Conservation (phyloP, 2,329 filamentous ascomycete species). For the Nothophaeocryptopus gaeumannii region DNA sequence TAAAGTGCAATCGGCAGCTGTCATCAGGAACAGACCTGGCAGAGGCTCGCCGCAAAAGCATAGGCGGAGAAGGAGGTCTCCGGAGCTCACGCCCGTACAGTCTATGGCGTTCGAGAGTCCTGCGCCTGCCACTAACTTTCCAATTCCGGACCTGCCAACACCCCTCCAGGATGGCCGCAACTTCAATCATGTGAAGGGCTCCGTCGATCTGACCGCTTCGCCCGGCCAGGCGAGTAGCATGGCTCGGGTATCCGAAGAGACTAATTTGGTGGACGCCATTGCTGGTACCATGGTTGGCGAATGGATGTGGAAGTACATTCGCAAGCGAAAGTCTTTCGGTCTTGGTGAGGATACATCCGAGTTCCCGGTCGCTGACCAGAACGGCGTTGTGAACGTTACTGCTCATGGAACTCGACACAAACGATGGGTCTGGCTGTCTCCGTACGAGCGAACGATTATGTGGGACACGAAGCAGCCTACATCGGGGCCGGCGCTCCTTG, state of each 20-base stretch:
- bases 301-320: conserved; percentile 91
- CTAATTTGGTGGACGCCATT: conserved; percentile 90
- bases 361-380: conserved; percentile 54
- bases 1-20: conserved; percentile 80
- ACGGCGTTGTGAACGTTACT: conserved; percentile 62
- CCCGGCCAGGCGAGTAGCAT: conserved; percentile 15
- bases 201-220: conserved; percentile 21
- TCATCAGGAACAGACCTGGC: conserved; percentile 57
- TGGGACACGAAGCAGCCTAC: conserved; percentile 98
- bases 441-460: conserved; percentile 91
- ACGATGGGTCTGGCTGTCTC: conserved; percentile 97
- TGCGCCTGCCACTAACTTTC: conserved; percentile 30
- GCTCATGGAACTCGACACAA: conserved; percentile 74
- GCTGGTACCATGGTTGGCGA: conserved; percentile 98
- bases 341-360: conserved; percentile 55
- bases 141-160: conserved; percentile 34
- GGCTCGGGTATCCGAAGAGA: conserved; percentile 27
- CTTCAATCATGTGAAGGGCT: conserved; percentile 23
- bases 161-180: conserved; percentile 24
- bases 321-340: conserved; percentile 86
- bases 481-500: conserved; percentile 80
- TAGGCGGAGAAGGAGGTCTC: conserved; percentile 30
- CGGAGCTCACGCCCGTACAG: conserved; percentile 36
- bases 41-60: conserved; percentile 54
- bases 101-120: conserved; percentile 37